Conservation (phyloP, 371 early-diverging fungal genomes). For the Conidiobolus incongruus region DNA sequence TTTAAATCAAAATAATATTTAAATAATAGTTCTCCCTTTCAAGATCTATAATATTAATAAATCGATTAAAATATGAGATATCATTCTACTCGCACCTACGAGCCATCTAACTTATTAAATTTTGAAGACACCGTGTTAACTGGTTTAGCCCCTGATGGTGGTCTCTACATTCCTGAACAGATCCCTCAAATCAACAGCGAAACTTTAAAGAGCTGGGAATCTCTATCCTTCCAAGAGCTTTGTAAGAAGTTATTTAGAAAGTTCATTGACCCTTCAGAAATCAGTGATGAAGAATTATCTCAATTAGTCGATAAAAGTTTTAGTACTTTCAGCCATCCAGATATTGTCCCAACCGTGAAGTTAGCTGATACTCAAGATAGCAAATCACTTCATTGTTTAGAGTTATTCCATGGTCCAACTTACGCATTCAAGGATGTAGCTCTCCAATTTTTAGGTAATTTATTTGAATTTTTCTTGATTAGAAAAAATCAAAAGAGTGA, state of each 20-base stretch:
- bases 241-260: constrained; percentile 60
- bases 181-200: constrained; percentile 38
- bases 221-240: constrained; percentile 52
- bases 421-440: constrained; percentile 97
- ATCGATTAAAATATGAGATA: constrained; percentile 37
- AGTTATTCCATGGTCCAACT: constrained; percentile 93
- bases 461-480: constrained; percentile 85
- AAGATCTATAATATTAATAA: too few relatives aligned
- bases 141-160: constrained; percentile 87
- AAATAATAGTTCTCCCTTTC: too few relatives aligned
- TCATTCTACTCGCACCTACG: constrained; percentile 69
- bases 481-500: constrained; percentile 14
- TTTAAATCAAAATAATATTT: too few relatives aligned
- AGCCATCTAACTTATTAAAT: constrained; percentile 26
- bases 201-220: constrained; percentile 28
- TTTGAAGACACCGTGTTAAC: constrained; percentile 84
- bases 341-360: constrained; percentile 61
- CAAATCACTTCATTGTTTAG: constrained; percentile 39
- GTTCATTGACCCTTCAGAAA: constrained; percentile 57
- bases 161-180: constrained; percentile 73
- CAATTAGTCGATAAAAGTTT: constrained; percentile 45
- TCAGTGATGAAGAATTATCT: constrained; percentile 44
- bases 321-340: constrained; percentile 46
- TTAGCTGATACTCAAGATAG: constrained; percentile 20
- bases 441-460: constrained; percentile 85